A percentile compares a stretch with the other conserved stretches of the same genome.
Conservation (phyloP, 2,329 filamentous ascomycete genomes). For the Pyrenophora graminea region DNA sequence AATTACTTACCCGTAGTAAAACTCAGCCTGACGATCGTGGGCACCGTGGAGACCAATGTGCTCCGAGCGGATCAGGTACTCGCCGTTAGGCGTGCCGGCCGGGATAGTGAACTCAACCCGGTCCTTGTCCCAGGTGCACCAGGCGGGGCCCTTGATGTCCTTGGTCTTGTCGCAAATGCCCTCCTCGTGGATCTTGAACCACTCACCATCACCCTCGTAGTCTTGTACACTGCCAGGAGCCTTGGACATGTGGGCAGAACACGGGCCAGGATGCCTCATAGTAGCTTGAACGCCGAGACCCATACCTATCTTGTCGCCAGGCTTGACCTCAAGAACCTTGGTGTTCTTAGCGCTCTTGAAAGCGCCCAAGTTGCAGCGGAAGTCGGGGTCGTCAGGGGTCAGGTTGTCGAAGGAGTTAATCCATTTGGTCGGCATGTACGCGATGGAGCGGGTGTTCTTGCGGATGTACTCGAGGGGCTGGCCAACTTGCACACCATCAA, state of each 20-base stretch:
- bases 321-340: conserved; percentile 17
- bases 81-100: conserved; percentile 41
- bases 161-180: conserved; percentile 15
- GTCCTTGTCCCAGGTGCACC: conserved; percentile 29
- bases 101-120: conserved; percentile 42
- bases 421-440: conserved; percentile 33
- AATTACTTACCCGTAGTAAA: conserved; percentile 37
- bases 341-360: conserved; percentile 17
- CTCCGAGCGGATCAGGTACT: conserved; percentile 51
- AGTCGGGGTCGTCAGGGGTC: conserved; percentile 26
- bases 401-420: conserved; percentile 26
- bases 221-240: conserved; percentile 20
- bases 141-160: conserved; percentile 14
- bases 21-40: conserved; percentile 40
- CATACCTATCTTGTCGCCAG: conserved; percentile 22
- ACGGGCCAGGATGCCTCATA: conserved; percentile 28
- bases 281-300: conserved; percentile 23
- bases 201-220: conserved; percentile 32
- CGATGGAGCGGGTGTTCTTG: conserved; percentile 26
- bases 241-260: conserved; percentile 32
- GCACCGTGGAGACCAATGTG: conserved; percentile 51
- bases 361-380: conserved; percentile 35
- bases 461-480: conserved; percentile 30
- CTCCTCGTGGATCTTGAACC: conserved; percentile 35
- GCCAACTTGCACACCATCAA: conserved; percentile 21